Conservation (phyloP, 2,329 filamentous ascomycete genomes). For the Phialophora verrucosa region DNA sequence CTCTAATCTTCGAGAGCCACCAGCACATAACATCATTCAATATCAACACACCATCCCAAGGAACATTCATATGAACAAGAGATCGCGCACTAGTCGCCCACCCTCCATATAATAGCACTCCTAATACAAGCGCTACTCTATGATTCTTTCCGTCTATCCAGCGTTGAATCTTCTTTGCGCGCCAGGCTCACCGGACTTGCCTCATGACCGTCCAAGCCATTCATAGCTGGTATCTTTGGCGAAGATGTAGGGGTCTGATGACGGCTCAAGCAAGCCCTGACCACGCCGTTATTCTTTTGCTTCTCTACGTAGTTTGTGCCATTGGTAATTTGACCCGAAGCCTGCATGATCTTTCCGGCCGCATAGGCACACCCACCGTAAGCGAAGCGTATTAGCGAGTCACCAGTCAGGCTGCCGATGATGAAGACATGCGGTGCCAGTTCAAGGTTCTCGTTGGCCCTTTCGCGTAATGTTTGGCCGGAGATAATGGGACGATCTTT, state of each 20-base stretch:
- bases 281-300: constrained; percentile 8
- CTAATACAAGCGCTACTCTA: background rate
- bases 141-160: constrained; percentile 30
- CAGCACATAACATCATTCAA: background rate
- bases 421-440: constrained; percentile 60
- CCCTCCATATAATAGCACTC: background rate
- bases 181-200: constrained; percentile 28
- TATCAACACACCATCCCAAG: background rate
- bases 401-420: constrained; percentile 64
- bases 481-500: constrained; percentile 51
- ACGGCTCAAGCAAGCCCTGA: constrained; percentile 18
- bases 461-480: constrained; percentile 59
- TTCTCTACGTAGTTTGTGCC: background rate
- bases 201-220: constrained; percentile 35
- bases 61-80: background rate
- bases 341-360: constrained; percentile 57
- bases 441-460: constrained; percentile 59
- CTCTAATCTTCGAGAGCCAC: background rate
- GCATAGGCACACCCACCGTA: constrained; percentile 64
- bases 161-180: constrained; percentile 10
- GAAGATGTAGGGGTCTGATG: constrained; percentile 31
- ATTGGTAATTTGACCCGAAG: constrained; percentile 20
- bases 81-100: background rate
- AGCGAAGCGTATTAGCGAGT: constrained; percentile 65
- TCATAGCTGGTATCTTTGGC: constrained; percentile 36